Evolutionary conservation across 164 flowering plant species (phyloP), one percentile per base, ranked within the genome.

Genomic region (Vitis rotundifolia): DNA sequence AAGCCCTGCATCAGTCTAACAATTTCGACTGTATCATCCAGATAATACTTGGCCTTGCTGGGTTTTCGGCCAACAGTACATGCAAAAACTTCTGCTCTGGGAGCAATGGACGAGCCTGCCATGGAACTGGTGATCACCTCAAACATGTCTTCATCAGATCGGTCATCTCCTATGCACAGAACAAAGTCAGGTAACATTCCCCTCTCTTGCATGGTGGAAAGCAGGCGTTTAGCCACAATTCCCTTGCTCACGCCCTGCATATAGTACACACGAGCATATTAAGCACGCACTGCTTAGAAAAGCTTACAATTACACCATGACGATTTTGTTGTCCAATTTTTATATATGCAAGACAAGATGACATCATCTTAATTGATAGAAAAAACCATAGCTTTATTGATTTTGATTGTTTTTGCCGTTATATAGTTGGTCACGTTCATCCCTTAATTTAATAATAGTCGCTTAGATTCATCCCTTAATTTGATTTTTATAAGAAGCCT

Each of bases 161-260:
- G 78, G 58, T 90, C 95, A 61, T 90, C 95, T 19, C 95, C 95
- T n/a, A 90, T 82, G 75, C 95, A 90, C 48, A 90, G 79, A 60
- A 90, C 88, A 67, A 90, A 90, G 77, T 90, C 92, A 0, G 91
- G 88, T 5, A 69, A 63, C 81, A 77, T 75, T 50, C 63, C 85
- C 50, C 70, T 77, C 63, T 81, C 84, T 71, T 74, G 80, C 92
- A 90, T 84, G 10, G 77, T 73, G 26, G 83, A 68, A 19, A 88
- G 85, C 37, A 88, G 73, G 16, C 86, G 82, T 69, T 85, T 81
- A 2, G 88, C 91, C 49, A 90, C 87, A 52, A 87, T 72, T 9
- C 95, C 95, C 78, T 90, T 90, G 89, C 79, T 88, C 16, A 90
- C 95, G 52, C 95, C 95, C 95, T 90, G 86, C 75, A 81, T 44